A percentile compares a stretch with the other conserved stretches of the same genome.
Evolutionary conservation across 2,329 filamentous ascomycete species (phyloP).

Genomic region (Colletotrichum filicis): DNA sequence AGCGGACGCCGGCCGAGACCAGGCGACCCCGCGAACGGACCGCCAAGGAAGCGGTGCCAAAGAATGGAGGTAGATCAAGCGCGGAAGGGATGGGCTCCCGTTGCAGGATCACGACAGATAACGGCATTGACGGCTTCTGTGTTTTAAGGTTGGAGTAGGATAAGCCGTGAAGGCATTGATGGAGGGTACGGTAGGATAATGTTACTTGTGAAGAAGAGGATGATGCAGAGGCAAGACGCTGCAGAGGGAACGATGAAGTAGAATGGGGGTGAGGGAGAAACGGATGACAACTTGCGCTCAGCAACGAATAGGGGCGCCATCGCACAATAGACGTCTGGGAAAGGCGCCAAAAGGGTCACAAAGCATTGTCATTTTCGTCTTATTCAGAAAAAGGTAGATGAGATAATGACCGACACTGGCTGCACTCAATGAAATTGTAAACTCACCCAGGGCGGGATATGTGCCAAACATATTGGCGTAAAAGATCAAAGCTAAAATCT

Average conservation of each 20-base stretch:
- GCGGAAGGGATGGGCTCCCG: slow-evolving; percentile 39
- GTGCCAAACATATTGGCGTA: slow-evolving; percentile 54
- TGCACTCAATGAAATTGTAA: slow-evolving; percentile 1
- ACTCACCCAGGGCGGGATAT: slow-evolving; percentile 53
- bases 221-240: neutral
- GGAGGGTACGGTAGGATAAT: neutral
- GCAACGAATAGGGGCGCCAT: neutral
- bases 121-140: slow-evolving; percentile 34
- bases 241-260: neutral
- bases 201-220: neutral
- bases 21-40: slow-evolving; percentile 19
- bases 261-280: neutral
- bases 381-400: neutral
- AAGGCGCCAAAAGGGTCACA: neutral
- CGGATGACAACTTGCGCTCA: neutral
- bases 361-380: neutral
- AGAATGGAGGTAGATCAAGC: slow-evolving; percentile 24
- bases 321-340: neutral
- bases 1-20: slow-evolving; percentile 18
- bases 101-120: slow-evolving; percentile 38
- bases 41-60: slow-evolving; percentile 13
- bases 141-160: neutral
- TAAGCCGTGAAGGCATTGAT: slow-evolving; percentile 9
- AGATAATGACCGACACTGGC: neutral
- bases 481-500: slow-evolving; percentile 3